Conservation (phyloP, 768 basidiomycete genomes). For the Tephrocybe sp. region DNA sequence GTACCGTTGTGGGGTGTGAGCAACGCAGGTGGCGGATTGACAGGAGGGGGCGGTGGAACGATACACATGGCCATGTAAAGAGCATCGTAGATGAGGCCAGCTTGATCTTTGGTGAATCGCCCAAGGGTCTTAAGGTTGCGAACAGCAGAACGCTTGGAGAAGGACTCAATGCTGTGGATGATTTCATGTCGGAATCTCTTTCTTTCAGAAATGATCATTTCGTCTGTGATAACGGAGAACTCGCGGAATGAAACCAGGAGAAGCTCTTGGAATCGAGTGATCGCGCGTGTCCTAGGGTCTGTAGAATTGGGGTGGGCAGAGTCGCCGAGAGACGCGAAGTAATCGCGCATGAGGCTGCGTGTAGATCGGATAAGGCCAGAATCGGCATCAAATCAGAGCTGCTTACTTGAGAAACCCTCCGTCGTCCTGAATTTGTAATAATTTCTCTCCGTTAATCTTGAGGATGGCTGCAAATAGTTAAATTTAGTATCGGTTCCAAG, state of each 20-base stretch:
- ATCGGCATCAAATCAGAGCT: neutral
- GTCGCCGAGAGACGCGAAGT: slow-evolving; percentile 90
- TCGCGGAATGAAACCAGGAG: slow-evolving; percentile 97
- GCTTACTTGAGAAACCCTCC: slow-evolving; percentile 91
- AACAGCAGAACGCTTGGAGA: slow-evolving; percentile 88
- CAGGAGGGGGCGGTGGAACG: slow-evolving; percentile 61
- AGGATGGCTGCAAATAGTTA: slow-evolving; percentile 68
- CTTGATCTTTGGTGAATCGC: slow-evolving; percentile 84
- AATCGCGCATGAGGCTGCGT: slow-evolving; percentile 81
- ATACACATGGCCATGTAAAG: slow-evolving; percentile 82
- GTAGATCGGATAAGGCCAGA: neutral
- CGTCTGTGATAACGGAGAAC: slow-evolving; percentile 94
- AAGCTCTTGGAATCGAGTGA: slow-evolving; percentile 96
- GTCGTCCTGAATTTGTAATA: slow-evolving; percentile 93
- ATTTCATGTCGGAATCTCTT: slow-evolving; percentile 85
- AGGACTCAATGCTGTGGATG: slow-evolving; percentile 88
- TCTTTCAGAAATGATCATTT: slow-evolving; percentile 85
- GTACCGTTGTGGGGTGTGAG: slow-evolving; percentile 55
- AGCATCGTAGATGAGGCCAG: slow-evolving; percentile 88
- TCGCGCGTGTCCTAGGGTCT: slow-evolving; percentile 87
- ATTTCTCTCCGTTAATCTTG: slow-evolving; percentile 93
- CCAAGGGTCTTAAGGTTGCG: slow-evolving; percentile 81
- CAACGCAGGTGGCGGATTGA: slow-evolving; percentile 47
- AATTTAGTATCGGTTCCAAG: slow-evolving; percentile 8
- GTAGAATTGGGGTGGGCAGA: slow-evolving; percentile 89